A percentile compares a stretch with the other conserved stretches of the same genome.
Conservation (phyloP, 805 yeast species). For the Metschnikowia vanudenii region DNA sequence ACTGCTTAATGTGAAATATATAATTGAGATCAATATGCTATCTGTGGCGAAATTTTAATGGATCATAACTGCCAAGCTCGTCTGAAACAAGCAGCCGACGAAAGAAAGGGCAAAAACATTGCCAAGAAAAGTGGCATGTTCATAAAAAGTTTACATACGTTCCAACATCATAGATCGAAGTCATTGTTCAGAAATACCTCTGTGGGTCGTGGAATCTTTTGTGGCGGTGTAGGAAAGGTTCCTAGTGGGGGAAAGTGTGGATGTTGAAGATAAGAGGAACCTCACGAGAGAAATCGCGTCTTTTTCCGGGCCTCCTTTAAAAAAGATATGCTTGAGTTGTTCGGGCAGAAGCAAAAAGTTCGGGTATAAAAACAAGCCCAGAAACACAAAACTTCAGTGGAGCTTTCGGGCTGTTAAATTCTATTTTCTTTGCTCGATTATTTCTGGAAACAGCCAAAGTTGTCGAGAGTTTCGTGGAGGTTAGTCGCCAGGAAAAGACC, state of each 20-base stretch:
- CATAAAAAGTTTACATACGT: slow-evolving; percentile 29
- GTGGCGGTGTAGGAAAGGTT: background rate
- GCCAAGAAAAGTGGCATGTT: background rate
- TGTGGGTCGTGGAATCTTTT: background rate
- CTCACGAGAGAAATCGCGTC: background rate
- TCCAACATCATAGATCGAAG: slow-evolving; percentile 31
- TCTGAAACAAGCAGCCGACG: background rate
- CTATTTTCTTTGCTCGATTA: too few relatives aligned
- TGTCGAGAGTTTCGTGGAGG: background rate
- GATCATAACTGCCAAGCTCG: too few relatives aligned
- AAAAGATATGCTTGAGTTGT: background rate
- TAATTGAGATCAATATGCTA: too few relatives aligned
- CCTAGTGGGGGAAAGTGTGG: background rate
- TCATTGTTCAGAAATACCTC: background rate
- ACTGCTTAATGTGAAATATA: background rate
- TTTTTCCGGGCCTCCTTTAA: background rate
- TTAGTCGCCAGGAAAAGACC: slow-evolving; percentile 8
- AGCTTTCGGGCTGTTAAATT: too few relatives aligned
- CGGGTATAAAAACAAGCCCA: background rate
- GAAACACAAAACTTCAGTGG: background rate
- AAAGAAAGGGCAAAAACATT: background rate
- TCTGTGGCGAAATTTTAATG: too few relatives aligned
- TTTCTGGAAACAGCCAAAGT: background rate
- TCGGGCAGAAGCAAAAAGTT: background rate
- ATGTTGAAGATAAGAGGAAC: background rate